Evolutionary conservation across 257 asterid genomes (phyloP).

Genomic region (Echites panduratus): DNA sequence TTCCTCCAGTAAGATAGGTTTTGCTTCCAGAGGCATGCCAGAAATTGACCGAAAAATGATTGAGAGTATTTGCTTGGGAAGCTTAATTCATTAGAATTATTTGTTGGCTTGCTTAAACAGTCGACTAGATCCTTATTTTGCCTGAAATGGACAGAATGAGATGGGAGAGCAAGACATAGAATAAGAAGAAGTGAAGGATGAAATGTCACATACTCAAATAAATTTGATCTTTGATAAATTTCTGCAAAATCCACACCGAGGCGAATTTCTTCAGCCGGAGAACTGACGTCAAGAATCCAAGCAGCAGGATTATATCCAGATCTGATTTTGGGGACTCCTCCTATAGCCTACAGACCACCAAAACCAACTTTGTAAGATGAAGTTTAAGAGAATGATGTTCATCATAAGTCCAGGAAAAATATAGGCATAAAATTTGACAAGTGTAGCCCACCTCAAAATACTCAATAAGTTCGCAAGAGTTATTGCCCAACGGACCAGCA

Average conservation of each 20-base stretch:
- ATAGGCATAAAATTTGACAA: too few relatives aligned
- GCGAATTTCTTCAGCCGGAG: conserved; percentile 61
- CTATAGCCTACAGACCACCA: conserved; percentile 41
- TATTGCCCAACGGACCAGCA: conserved; percentile 82
- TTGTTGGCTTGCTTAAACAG: conserved; percentile 60
- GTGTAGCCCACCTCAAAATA: conserved; percentile 67
- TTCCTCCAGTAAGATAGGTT: conserved; percentile 89
- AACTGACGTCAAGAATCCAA: conserved; percentile 90
- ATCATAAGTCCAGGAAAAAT: background rate
- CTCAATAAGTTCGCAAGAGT: conserved; percentile 64
- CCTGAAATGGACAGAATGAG: conserved; percentile 36
- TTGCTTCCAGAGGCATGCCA: conserved; percentile 90
- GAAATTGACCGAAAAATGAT: conserved; percentile 56
- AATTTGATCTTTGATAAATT: conserved; percentile 54
- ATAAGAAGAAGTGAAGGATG: conserved; percentile 2
- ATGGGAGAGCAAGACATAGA: conserved; percentile 6
- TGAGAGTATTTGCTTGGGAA: conserved; percentile 67
- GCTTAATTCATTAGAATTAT: conserved; percentile 54
- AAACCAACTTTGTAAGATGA: background rate
- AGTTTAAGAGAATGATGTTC: background rate
- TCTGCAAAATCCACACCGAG: conserved; percentile 86
- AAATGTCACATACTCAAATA: conserved; percentile 50
- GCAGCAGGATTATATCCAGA: conserved; percentile 87
- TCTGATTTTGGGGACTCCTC: conserved; percentile 60
- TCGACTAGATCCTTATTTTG: conserved; percentile 55